Conservation (phyloP, 345 rosid genomes). For the Carallia brachiata region DNA sequence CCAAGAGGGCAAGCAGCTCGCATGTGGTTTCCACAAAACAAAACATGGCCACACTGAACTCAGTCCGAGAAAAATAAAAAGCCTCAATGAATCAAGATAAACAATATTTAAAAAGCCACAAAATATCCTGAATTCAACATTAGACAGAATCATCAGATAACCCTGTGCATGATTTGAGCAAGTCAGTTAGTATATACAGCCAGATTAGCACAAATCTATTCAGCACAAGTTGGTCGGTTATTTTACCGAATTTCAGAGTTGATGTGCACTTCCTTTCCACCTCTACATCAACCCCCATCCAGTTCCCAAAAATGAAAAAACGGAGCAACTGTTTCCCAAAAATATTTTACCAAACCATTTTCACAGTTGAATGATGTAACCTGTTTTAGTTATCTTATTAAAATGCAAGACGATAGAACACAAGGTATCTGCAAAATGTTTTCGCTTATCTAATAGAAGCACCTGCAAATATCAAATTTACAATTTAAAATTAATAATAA, state of each 20-base stretch:
- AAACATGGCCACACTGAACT: not conserved
- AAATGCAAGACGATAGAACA: too few species aligned
- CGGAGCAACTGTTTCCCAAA: too few species aligned
- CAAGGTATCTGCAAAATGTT: not conserved
- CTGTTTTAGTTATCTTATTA: too few species aligned
- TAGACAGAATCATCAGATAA: not conserved
- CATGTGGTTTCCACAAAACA: not conserved
- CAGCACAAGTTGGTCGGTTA: not conserved
- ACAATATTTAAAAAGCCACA: not conserved
- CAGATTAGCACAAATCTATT: not conserved
- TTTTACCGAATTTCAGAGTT: not conserved
- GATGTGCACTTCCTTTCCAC: not conserved
- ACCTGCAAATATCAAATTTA: not conserved
- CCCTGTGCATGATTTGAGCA: not conserved
- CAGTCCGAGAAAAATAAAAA: too few species aligned
- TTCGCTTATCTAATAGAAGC: not conserved
- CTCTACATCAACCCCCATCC: too few species aligned
- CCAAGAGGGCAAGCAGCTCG: not conserved
- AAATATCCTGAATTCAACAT: not conserved
- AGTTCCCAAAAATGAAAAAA: too few species aligned
- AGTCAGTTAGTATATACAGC: not conserved
- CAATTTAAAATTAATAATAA: not conserved
- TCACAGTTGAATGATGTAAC: too few species aligned
- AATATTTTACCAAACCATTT: too few species aligned
- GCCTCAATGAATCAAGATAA: too few species aligned